phyloP scores from a whole-genome alignment of 176 grass and related monocot genomes.

The Urochloa ruziziensis region DNA sequence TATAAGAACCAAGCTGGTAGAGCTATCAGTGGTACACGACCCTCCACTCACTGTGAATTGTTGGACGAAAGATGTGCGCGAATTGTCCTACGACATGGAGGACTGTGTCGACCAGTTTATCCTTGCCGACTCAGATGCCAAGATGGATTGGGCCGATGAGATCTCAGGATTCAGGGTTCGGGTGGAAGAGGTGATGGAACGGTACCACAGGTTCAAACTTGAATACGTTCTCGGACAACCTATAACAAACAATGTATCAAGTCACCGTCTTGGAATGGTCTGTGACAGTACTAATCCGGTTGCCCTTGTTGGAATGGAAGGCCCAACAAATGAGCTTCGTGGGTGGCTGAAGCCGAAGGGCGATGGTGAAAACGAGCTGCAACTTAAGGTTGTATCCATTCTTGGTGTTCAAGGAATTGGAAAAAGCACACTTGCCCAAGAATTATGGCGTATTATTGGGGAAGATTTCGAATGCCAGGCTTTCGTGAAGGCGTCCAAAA shows the following conservation, averaged over 20 bases:
- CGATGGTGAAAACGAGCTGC: background rate
- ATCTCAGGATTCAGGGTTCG: background rate
- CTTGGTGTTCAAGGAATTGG: conserved; percentile 3
- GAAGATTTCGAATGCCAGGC: background rate
- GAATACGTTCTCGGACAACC: background rate
- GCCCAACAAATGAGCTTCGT: background rate
- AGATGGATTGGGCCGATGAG: background rate
- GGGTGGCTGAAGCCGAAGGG: background rate
- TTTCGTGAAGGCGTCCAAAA: background rate
- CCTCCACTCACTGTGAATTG: background rate
- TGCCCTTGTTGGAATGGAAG: background rate
- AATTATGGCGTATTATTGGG: background rate
- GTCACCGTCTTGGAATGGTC: background rate
- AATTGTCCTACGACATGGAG: conserved; percentile 13
- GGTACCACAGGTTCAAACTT: background rate
- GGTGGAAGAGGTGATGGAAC: background rate
- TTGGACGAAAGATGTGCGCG: conserved; percentile 13
- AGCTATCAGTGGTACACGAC: background rate
- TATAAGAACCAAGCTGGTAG: background rate
- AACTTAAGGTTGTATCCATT: conserved; percentile 14
- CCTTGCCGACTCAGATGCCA: background rate
- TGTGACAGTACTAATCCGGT: fast-evolving
- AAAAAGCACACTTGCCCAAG: background rate
- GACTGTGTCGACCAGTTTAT: background rate
- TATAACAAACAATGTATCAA: background rate